phyloP scores from a whole-genome alignment of 2,329 filamentous ascomycete genomes.

The Byssoonygena ceratinophila region DNA sequence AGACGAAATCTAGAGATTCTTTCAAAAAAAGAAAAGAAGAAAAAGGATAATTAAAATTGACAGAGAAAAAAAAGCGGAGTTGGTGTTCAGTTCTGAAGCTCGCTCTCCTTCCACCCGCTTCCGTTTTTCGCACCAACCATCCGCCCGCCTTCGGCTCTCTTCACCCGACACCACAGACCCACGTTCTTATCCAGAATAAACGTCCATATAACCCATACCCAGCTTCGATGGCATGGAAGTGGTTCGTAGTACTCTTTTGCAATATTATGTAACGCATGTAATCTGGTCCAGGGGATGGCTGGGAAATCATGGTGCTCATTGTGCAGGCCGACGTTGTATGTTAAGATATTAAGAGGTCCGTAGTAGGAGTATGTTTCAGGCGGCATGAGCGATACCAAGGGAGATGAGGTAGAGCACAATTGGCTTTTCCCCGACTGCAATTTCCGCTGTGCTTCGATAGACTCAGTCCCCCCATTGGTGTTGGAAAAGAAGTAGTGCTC shows the following conservation, averaged over 20 bases:
- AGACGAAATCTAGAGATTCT: background rate
- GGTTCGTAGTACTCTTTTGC: slow-evolving; percentile 87
- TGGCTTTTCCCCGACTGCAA: slow-evolving; percentile 25
- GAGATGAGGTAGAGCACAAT: slow-evolving; percentile 31
- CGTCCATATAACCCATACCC: slow-evolving; percentile 87
- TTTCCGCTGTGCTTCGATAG: slow-evolving; percentile 44
- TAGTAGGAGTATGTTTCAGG: slow-evolving; percentile 98
- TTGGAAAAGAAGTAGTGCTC: slow-evolving; percentile 72
- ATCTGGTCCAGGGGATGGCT: slow-evolving; percentile 83
- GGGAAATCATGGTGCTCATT: slow-evolving; percentile 99
- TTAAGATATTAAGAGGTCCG: slow-evolving; percentile 78
- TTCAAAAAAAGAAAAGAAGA: background rate
- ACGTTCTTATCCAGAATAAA: slow-evolving; percentile 87
- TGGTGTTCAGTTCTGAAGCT: slow-evolving; percentile 50
- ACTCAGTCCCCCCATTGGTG: slow-evolving; percentile 31
- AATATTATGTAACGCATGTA: slow-evolving; percentile 65
- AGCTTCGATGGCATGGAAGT: slow-evolving; percentile 77
- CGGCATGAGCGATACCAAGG: slow-evolving; percentile 51
- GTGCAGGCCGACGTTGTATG: slow-evolving; percentile 95
- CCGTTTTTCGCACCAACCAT: slow-evolving; percentile 44
- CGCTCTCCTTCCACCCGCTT: slow-evolving; percentile 56
- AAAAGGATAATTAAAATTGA: no score
- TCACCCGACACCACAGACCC: slow-evolving; percentile 83
- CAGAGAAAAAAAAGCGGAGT: no score
- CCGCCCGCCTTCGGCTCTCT: slow-evolving; percentile 68